A percentile compares a stretch with the other conserved stretches of the same genome.
Conservation (phyloP, 306 rosid species). For the Quercus bicolor region DNA sequence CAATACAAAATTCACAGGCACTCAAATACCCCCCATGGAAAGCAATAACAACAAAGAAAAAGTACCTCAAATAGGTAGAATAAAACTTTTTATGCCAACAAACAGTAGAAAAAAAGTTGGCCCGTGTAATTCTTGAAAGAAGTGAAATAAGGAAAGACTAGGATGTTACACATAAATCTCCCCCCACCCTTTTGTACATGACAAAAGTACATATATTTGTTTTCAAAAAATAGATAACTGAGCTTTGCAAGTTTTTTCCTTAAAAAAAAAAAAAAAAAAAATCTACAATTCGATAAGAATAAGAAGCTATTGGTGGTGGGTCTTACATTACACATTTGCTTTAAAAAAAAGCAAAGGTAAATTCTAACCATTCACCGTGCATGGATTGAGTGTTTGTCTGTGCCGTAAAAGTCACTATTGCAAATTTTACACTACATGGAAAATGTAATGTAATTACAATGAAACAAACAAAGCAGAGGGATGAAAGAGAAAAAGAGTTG, state of each 20-base stretch:
- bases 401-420: not conserved
- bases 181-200: not conserved
- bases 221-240: not conserved
- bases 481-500: conserved; percentile 5
- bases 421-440: not conserved
- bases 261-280: too few relatives aligned
- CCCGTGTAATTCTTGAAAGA: conserved; percentile 26
- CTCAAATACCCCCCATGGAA: not conserved
- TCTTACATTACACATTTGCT: not conserved
- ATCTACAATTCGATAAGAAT: not conserved
- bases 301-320: not conserved
- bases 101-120: conserved; percentile 19
- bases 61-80: not conserved
- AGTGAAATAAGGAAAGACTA: conserved; percentile 21
- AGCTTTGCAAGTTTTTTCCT: not conserved
- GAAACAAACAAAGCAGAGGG: conserved; percentile 12
- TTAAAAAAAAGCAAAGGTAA: not conserved
- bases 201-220: not conserved
- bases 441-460: conserved; percentile 2
- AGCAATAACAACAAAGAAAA: conserved; percentile 6
- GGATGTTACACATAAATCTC: not conserved
- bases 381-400: not conserved
- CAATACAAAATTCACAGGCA: conserved; percentile 16
- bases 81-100: conserved; percentile 24
- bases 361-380: not conserved